Evolutionary conservation across 2,329 filamentous ascomycete species (phyloP).

Genomic region (Pseudogymnoascus sp.): DNA sequence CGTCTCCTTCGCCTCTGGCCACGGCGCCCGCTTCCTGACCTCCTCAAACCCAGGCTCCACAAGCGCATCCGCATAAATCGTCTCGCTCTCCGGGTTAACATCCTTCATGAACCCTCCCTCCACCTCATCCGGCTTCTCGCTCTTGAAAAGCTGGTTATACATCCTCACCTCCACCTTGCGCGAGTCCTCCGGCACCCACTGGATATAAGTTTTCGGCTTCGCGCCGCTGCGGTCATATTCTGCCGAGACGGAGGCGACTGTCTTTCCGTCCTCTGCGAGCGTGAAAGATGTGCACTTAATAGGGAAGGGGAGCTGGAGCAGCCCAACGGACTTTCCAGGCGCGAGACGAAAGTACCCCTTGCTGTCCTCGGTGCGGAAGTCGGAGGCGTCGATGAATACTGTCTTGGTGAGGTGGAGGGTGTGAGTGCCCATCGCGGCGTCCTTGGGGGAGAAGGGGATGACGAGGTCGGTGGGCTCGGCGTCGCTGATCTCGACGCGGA

Average conservation of each 20-base stretch:
- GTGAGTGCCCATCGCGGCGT: slow-evolving; percentile 57
- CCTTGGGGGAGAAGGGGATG: slow-evolving; percentile 76
- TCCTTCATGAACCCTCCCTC: slow-evolving; percentile 77
- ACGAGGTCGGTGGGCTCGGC: slow-evolving; percentile 59
- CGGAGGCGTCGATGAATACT: slow-evolving; percentile 75
- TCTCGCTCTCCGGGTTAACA: slow-evolving; percentile 75
- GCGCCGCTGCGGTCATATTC: slow-evolving; percentile 63
- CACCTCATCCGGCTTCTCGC: slow-evolving; percentile 68
- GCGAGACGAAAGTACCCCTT: slow-evolving; percentile 72
- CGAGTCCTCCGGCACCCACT: slow-evolving; percentile 74
- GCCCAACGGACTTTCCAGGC: slow-evolving; percentile 64
- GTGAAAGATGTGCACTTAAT: slow-evolving; percentile 64
- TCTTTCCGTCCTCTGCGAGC: slow-evolving; percentile 51
- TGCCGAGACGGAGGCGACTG: slow-evolving; percentile 57
- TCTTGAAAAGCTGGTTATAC: slow-evolving; percentile 79
- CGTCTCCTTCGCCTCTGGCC: slow-evolving; percentile 60
- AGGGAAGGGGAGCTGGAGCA: slow-evolving; percentile 62
- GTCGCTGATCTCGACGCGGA: slow-evolving; percentile 76
- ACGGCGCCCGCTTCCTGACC: slow-evolving; percentile 63
- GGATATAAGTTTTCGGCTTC: slow-evolving; percentile 75
- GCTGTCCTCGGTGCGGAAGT: slow-evolving; percentile 67
- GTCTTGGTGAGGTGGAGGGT: slow-evolving; percentile 60
- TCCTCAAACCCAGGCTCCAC: slow-evolving; percentile 80
- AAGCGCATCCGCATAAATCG: slow-evolving; percentile 68
- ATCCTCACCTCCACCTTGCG: slow-evolving; percentile 67